Evolutionary conservation across 345 rosid species (phyloP).

Genomic region (Camelina neglecta): DNA sequence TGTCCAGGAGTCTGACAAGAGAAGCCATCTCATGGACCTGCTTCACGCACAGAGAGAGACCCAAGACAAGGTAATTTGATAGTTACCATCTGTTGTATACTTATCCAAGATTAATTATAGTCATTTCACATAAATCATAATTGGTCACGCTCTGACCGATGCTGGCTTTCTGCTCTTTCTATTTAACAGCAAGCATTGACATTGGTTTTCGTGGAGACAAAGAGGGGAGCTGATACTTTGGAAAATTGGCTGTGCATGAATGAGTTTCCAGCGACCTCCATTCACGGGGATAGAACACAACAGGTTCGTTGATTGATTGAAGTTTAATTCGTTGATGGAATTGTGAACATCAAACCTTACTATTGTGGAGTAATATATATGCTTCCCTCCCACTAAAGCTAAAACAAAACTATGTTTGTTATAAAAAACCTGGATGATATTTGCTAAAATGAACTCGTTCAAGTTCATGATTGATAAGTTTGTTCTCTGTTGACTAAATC

Average conservation of each 20-base stretch:
- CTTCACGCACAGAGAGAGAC: conserved; percentile 90
- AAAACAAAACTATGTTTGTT: background rate
- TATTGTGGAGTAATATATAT: background rate
- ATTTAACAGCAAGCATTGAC: conserved; percentile 85
- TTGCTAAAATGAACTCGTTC: conserved; percentile 20
- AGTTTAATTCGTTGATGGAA: conserved; percentile 16
- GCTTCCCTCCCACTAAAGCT: background rate
- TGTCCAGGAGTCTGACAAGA: conserved; percentile 93
- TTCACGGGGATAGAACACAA: conserved; percentile 97
- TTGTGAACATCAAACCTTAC: conserved; percentile 20
- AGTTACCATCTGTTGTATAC: conserved; percentile 21
- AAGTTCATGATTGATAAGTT: conserved; percentile 19
- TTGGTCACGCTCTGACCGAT: background rate
- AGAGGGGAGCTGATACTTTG: conserved; percentile 91
- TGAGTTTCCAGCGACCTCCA: conserved; percentile 93
- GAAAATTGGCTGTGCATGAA: conserved; percentile 88
- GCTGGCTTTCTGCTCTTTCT: conserved; percentile 17
- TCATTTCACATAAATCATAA: background rate
- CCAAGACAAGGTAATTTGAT: conserved; percentile 70
- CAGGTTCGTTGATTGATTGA: conserved; percentile 53
- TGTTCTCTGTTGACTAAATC: conserved; percentile 21
- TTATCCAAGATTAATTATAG: conserved; percentile 2
- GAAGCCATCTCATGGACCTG: conserved; percentile 99
- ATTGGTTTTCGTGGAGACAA: conserved; percentile 97
- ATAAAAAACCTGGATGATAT: conserved; percentile 2